phyloP scores from a whole-genome alignment of 805 yeast species.

The Lipomyces yamadae region DNA sequence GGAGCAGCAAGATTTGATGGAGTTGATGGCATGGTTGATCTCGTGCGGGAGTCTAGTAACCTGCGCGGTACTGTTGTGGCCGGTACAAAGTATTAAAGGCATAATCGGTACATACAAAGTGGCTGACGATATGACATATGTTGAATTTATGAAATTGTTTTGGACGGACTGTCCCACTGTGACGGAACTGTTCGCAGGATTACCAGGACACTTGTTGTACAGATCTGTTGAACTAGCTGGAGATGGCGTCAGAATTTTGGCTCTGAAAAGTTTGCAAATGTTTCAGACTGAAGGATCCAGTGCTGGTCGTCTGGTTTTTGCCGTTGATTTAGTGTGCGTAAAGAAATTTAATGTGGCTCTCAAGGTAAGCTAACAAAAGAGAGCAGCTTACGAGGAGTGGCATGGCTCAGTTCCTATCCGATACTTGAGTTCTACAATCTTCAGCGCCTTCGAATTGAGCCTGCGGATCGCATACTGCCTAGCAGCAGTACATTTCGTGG shows the following conservation, averaged over 20 bases:
- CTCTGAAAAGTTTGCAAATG: neutral
- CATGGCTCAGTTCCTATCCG: constrained; percentile 7
- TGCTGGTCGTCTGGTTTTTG: neutral
- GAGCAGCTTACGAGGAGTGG: neutral
- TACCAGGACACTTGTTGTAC: constrained; percentile 4
- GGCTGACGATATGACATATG: constrained; percentile 5
- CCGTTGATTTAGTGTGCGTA: neutral
- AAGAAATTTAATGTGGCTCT: neutral
- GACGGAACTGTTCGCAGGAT: constrained; percentile 7
- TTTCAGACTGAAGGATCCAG: neutral
- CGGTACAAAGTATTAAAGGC: neutral
- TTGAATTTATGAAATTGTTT: neutral
- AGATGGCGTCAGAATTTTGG: neutral
- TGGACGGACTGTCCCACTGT: constrained; percentile 1
- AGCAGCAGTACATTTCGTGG: neutral
- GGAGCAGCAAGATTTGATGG: neutral
- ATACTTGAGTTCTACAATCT: neutral
- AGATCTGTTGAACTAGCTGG: neutral
- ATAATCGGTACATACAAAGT: neutral
- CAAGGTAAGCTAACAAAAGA: neutral
- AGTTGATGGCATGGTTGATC: constrained; percentile 4
- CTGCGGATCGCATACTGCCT: neutral
- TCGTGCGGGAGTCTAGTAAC: neutral
- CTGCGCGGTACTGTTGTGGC: neutral
- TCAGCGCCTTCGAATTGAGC: constrained; percentile 4